Evolutionary conservation across 331 rosid genomes (phyloP).

Genomic region (Quercus tomentella): DNA sequence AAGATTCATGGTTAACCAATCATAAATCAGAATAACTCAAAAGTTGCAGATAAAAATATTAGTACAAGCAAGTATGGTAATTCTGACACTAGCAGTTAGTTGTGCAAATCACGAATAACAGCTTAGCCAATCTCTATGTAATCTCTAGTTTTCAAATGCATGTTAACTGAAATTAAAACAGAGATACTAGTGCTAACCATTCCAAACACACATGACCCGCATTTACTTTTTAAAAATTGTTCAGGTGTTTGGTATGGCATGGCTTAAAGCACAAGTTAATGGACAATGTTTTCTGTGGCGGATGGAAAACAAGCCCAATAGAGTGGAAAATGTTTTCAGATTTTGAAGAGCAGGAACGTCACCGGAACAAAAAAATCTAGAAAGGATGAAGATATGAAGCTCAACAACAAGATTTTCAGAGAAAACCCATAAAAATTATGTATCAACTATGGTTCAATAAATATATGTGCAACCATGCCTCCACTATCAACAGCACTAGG

Average conservation of each 20-base stretch:
- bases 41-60: background rate
- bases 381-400: background rate
- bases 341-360: background rate
- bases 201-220: background rate
- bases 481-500: background rate
- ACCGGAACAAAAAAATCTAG: background rate
- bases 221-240: background rate
- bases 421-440: background rate
- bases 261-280: too few species aligned
- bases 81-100: background rate
- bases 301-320: too few species aligned
- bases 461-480: background rate
- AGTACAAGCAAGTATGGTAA: background rate
- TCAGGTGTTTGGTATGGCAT: too few species aligned
- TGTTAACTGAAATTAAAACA: background rate
- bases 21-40: background rate
- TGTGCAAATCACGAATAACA: background rate
- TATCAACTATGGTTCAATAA: background rate
- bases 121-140: background rate
- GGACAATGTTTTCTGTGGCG: too few species aligned
- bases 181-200: background rate
- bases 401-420: background rate
- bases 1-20: background rate
- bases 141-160: background rate
- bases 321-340: too few species aligned